These are phyloP conservation scores for Aspergillus sclerotiicarbonarius DNA, from an alignment of 495 filamentous ascomycete species.

Conservation along the genomic window DNA sequence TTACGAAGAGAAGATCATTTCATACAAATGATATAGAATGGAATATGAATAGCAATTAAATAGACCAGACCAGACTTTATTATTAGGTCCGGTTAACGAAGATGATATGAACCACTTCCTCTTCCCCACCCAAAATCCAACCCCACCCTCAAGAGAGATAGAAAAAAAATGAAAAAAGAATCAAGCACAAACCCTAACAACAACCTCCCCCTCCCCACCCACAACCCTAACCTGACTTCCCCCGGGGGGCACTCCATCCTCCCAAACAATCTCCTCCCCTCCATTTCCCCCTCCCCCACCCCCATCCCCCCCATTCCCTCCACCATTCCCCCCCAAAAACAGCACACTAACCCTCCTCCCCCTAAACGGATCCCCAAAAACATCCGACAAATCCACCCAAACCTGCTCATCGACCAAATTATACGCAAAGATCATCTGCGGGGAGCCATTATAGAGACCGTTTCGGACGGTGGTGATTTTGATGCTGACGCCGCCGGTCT, in stretches of 20 bases:
- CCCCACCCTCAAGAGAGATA: not conserved
- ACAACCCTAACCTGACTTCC: conserved; percentile 50
- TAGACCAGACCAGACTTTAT: no score
- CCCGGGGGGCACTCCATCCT: conserved; percentile 44
- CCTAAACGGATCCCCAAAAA: conserved; percentile 56
- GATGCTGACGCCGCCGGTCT: conserved; percentile 52
- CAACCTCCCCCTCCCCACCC: conserved; percentile 31
- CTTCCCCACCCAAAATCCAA: conserved; percentile 20
- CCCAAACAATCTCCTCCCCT: conserved; percentile 47
- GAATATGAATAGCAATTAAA: no score
- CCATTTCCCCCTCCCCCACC: not conserved
- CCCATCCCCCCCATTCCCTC: not conserved
- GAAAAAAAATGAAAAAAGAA: not conserved
- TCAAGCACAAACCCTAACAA: conserved; percentile 34
- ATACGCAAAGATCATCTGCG: conserved; percentile 55
- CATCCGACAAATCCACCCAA: conserved; percentile 58
- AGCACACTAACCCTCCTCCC: conserved; percentile 44
- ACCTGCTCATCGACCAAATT: conserved; percentile 45
- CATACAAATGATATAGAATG: no score
- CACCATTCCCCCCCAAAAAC: conserved; percentile 18
- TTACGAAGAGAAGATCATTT: no score
- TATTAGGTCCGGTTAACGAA: no score
- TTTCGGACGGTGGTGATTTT: conserved; percentile 49
- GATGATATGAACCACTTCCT: no score
- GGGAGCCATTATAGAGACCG: conserved; percentile 49